phyloP scores from a whole-genome alignment of 306 rosid species.

The Heteromeles arbutifolia region DNA sequence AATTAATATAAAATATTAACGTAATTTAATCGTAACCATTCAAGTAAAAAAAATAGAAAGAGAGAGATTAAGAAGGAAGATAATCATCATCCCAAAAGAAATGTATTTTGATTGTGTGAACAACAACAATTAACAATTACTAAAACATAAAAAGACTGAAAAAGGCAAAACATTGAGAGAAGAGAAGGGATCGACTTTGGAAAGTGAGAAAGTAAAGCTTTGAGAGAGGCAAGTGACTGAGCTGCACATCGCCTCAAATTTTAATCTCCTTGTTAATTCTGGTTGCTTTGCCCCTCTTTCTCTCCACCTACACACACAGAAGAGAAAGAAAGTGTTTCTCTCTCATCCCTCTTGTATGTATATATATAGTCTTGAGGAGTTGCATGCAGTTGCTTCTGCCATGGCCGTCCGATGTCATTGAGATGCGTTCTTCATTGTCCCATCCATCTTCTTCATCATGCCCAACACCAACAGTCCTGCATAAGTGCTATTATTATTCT shows the following conservation, averaged over 20 bases:
- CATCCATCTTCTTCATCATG: not conserved
- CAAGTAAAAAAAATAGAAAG: too few relatives aligned
- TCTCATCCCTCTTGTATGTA: not conserved
- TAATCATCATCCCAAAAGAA: too few relatives aligned
- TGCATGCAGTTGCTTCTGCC: not conserved
- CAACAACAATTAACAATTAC: too few relatives aligned
- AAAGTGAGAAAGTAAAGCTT: slow-evolving; percentile 4
- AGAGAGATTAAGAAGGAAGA: too few relatives aligned
- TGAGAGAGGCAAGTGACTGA: too few relatives aligned
- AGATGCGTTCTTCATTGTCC: slow-evolving; percentile 6
- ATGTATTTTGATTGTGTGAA: too few relatives aligned
- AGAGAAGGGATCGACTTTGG: slow-evolving; percentile 23
- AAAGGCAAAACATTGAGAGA: slow-evolving; percentile 16
- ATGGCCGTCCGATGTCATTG: slow-evolving; percentile 7
- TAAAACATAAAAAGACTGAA: slow-evolving; percentile 12
- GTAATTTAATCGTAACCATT: too few relatives aligned
- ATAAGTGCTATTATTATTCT: not conserved
- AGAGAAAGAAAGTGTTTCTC: not conserved
- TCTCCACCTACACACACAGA: not conserved
- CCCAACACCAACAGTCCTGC: not conserved
- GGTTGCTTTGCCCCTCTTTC: not conserved
- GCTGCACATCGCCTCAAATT: slow-evolving; percentile 3
- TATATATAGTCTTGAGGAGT: too few relatives aligned
- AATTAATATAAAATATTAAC: too few relatives aligned
- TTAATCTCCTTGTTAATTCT: not conserved